Conservation (phyloP, 1,284 basidiomycete genomes). For the Apiotrichum montevideense region DNA sequence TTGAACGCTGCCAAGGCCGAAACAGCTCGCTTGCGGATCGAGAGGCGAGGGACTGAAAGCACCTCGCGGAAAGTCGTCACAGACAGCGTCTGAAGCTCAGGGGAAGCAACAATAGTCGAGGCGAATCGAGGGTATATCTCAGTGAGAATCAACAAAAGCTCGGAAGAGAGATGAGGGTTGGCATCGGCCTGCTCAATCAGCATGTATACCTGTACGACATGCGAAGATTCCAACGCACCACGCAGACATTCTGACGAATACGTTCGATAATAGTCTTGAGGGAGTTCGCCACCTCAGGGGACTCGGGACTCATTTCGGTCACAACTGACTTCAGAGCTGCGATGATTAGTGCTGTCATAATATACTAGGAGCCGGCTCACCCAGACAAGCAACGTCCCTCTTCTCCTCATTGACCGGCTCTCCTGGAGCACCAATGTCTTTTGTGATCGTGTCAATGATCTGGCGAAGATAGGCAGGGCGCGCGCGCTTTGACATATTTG, state of each 20-base stretch:
- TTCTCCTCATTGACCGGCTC: slow-evolving; percentile 39
- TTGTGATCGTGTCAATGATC: slow-evolving; percentile 62
- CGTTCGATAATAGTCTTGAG: slow-evolving; percentile 6
- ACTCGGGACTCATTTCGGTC: slow-evolving; percentile 56
- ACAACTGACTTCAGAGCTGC: slow-evolving; percentile 91
- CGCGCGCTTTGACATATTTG: slow-evolving; percentile 30
- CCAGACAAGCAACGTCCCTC: slow-evolving; percentile 85
- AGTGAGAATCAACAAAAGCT: slow-evolving; percentile 82
- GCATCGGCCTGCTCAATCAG: slow-evolving; percentile 48
- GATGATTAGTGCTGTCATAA: neutral
- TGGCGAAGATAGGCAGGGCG: slow-evolving; percentile 68
- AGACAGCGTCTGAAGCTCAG: slow-evolving; percentile 52
- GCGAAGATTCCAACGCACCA: neutral
- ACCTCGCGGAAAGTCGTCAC: slow-evolving; percentile 68
- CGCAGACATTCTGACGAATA: slow-evolving; percentile 60
- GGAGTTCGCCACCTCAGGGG: neutral
- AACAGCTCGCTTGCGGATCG: slow-evolving; percentile 85
- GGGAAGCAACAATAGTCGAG: slow-evolving; percentile 56
- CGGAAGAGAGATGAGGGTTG: slow-evolving; percentile 75
- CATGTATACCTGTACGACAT: slow-evolving; percentile 7
- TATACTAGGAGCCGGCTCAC: slow-evolving; percentile 49
- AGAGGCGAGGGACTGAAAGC: slow-evolving; percentile 66
- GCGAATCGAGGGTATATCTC: slow-evolving; percentile 87
- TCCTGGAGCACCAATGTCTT: slow-evolving; percentile 19
- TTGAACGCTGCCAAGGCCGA: slow-evolving; percentile 56